These are phyloP conservation scores for Extremus antarcticus DNA, from an alignment of 495 filamentous ascomycete genomes.

Conservation along the genomic window DNA sequence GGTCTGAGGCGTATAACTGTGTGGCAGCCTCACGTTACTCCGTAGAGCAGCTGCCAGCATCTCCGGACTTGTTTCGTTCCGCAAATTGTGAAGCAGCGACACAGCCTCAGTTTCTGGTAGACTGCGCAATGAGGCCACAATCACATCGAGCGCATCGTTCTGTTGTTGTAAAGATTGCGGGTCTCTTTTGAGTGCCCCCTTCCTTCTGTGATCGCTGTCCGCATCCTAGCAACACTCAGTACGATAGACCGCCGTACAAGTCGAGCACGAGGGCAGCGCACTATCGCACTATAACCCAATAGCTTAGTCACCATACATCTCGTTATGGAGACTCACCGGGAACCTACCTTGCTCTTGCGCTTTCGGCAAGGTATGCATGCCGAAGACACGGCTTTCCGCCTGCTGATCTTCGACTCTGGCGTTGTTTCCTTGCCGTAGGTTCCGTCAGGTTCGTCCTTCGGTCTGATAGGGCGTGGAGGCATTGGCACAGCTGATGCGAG, in stretches of 20 bases:
- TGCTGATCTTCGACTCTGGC: slow-evolving; percentile 15
- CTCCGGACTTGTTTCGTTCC: slow-evolving; percentile 29
- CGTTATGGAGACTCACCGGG: no score
- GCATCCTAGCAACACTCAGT: slow-evolving; percentile 39
- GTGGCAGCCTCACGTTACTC: slow-evolving; percentile 24
- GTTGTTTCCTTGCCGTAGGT: slow-evolving; percentile 1
- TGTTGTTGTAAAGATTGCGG: slow-evolving; percentile 26
- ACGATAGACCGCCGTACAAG: slow-evolving; percentile 40
- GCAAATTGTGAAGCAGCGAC: slow-evolving; percentile 35
- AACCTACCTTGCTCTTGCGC: slow-evolving; percentile 45
- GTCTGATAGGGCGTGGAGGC: slow-evolving; percentile 17
- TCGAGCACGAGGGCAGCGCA: slow-evolving; percentile 36
- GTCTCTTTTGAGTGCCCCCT: slow-evolving; percentile 33
- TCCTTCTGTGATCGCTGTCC: slow-evolving; percentile 37
- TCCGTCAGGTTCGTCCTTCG: slow-evolving; percentile 11
- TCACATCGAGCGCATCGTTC: slow-evolving; percentile 32
- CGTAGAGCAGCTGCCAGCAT: slow-evolving; percentile 30
- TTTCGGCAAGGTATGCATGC: slow-evolving; percentile 46
- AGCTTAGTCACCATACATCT: background rate
- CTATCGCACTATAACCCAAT: slow-evolving; percentile 43
- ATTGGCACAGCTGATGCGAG: background rate
- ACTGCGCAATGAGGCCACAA: slow-evolving; percentile 34
- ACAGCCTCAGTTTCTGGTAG: slow-evolving; percentile 34
- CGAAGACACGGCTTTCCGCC: slow-evolving; percentile 39
- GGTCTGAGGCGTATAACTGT: slow-evolving; percentile 14